Conservation (phyloP, 2,329 filamentous ascomycete genomes). For the Penicillium freii region DNA sequence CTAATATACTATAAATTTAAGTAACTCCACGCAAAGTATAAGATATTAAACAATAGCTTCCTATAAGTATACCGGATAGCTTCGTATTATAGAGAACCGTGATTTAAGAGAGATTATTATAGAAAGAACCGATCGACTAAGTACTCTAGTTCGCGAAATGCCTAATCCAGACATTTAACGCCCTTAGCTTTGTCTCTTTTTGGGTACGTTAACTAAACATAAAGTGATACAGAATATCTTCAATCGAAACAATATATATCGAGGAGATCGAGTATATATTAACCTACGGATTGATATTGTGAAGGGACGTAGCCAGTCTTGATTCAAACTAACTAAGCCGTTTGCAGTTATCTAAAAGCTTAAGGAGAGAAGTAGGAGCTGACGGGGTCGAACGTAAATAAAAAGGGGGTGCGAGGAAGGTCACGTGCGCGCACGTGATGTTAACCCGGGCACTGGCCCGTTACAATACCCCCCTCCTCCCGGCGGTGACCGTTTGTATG, state of each 20-base stretch:
- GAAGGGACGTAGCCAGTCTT: too few species aligned
- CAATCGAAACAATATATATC: slow-evolving; percentile 10
- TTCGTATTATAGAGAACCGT: slow-evolving; percentile 9
- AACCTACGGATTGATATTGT: slow-evolving; percentile 13
- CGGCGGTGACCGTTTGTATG: too few species aligned
- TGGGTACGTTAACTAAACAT: slow-evolving; percentile 9
- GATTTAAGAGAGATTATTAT: slow-evolving; percentile 7
- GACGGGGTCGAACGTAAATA: too few species aligned
- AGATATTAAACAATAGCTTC: slow-evolving; percentile 6
- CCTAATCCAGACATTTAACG: slow-evolving; percentile 1
- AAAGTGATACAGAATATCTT: slow-evolving; percentile 8
- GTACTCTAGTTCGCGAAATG: slow-evolving; percentile 6
- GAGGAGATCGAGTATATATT: slow-evolving; percentile 10
- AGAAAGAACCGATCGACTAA: slow-evolving; percentile 8
- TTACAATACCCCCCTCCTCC: too few species aligned
- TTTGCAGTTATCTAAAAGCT: too few species aligned
- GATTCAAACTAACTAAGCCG: too few species aligned
- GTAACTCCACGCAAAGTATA: background rate
- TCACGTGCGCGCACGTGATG: too few species aligned
- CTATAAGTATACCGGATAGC: slow-evolving; percentile 8
- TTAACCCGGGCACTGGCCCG: too few species aligned
- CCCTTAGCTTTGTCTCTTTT: slow-evolving; percentile 10
- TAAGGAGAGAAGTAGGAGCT: too few species aligned
- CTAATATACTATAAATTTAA: background rate
- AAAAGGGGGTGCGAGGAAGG: too few species aligned